Percentiles rank a stretch among this genome's conserved stretches.
Conservation (phyloP, 352 stramenopile genomes). For the Phytophthora constricta region DNA sequence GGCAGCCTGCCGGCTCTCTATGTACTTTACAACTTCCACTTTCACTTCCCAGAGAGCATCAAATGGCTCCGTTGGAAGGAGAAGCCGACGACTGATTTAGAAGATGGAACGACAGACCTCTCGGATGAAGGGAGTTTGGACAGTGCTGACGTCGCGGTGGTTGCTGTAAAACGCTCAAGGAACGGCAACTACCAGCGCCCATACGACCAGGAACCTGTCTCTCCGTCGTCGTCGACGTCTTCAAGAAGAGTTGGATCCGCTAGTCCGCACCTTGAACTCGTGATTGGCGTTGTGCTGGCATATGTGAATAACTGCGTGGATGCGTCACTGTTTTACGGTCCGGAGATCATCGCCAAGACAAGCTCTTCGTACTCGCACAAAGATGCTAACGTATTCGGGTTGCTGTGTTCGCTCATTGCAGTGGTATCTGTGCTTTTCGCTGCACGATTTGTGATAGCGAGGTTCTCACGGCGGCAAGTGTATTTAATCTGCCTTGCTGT, state of each 20-base stretch:
- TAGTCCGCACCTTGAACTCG: conserved; percentile 63
- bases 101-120: conserved; percentile 48
- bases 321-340: conserved; percentile 88
- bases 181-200: conserved; percentile 30
- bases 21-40: conserved; percentile 79
- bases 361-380: conserved; percentile 57
- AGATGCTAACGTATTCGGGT: conserved; percentile 80
- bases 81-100: conserved; percentile 49
- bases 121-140: conserved; percentile 44
- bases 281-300: conserved; percentile 77
- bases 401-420: conserved; percentile 74
- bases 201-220: conserved; percentile 18
- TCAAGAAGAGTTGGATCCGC: conserved; percentile 3
- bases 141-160: not conserved
- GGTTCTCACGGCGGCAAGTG: conserved; percentile 66
- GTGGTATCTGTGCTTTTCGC: conserved; percentile 75
- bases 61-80: conserved; percentile 81
- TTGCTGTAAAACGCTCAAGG: conserved; percentile 23
- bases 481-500: conserved; percentile 78
- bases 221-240: conserved; percentile 12
- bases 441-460: conserved; percentile 71
- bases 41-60: conserved; percentile 79
- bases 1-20: conserved; percentile 76
- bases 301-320: conserved; percentile 91
- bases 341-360: conserved; percentile 81